Conservation (phyloP, 257 asterid genomes). For the Lycium ferocissimum region DNA sequence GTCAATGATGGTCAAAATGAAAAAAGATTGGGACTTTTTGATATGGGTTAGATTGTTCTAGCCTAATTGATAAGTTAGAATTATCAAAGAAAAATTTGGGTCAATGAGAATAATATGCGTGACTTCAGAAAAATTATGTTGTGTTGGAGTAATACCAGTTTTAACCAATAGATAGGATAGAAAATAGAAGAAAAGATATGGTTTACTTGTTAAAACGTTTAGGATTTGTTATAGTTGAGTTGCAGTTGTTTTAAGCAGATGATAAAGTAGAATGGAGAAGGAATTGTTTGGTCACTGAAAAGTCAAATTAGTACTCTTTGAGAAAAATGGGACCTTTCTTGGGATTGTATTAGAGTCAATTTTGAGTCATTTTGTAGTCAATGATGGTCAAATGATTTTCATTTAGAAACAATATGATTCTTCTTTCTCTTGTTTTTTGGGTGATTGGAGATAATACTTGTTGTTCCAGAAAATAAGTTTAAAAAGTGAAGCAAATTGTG, state of each 20-base stretch:
- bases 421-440: not conserved
- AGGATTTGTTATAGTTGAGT: too few relatives aligned
- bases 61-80: not conserved
- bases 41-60: too few relatives aligned
- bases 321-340: not conserved
- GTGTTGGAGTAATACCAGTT: not conserved
- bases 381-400: not conserved
- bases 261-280: not conserved
- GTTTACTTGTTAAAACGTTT: too few relatives aligned
- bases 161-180: not conserved
- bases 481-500: not conserved
- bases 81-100: not conserved
- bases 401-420: not conserved
- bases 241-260: too few relatives aligned
- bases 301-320: conserved; percentile 8
- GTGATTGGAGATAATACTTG: not conserved
- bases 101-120: not conserved
- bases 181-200: too few relatives aligned
- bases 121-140: conserved; percentile 11
- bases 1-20: not conserved
- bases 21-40: not conserved
- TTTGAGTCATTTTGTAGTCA: not conserved
- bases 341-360: conserved; percentile 15
- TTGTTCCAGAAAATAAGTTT: not conserved
- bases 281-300: not conserved